phyloP scores from a whole-genome alignment of 2,329 filamentous ascomycete genomes.

The Penicillium oxalicum region DNA sequence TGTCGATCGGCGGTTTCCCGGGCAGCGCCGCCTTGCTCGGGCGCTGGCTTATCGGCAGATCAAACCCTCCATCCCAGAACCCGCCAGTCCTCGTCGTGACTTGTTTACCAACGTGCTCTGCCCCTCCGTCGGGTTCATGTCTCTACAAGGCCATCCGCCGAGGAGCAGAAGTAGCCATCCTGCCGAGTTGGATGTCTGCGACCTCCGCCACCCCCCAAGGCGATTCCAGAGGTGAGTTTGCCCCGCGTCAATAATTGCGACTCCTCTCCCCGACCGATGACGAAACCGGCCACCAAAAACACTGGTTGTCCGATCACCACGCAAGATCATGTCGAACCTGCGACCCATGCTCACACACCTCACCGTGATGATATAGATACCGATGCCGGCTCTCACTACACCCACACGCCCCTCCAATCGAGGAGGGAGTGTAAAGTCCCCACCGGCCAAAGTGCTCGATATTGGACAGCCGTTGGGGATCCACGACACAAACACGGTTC shows the following conservation, averaged over 20 bases:
- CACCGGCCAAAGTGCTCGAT: conserved; percentile 51
- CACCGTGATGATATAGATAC: conserved; percentile 9
- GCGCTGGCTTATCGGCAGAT: conserved; percentile 17
- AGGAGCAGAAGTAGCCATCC: conserved; percentile 13
- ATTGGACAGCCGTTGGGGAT: conserved; percentile 49
- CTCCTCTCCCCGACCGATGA: background rate
- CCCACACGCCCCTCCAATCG: conserved; percentile 34
- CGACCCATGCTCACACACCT: background rate
- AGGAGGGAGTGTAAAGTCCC: conserved; percentile 53
- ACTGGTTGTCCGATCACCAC: background rate
- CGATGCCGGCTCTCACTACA: conserved; percentile 39
- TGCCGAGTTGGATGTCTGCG: conserved; percentile 1
- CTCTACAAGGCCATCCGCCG: background rate
- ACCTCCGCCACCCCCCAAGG: conserved; percentile 1
- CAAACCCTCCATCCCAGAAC: background rate
- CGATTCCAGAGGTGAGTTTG: conserved; percentile 10
- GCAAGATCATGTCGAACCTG: no score
- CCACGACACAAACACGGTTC: conserved; percentile 61
- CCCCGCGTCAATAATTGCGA: background rate
- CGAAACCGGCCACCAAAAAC: conserved; percentile 12
- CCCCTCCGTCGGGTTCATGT: conserved; percentile 1
- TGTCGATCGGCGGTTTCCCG: conserved; percentile 17
- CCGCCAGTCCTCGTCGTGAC: conserved; percentile 5
- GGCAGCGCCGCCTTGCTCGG: conserved; percentile 10
- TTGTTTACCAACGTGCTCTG: conserved; percentile 8